phyloP scores from a whole-genome alignment of 148 eudicot genomes.

The Hydrangea macrophylla region DNA sequence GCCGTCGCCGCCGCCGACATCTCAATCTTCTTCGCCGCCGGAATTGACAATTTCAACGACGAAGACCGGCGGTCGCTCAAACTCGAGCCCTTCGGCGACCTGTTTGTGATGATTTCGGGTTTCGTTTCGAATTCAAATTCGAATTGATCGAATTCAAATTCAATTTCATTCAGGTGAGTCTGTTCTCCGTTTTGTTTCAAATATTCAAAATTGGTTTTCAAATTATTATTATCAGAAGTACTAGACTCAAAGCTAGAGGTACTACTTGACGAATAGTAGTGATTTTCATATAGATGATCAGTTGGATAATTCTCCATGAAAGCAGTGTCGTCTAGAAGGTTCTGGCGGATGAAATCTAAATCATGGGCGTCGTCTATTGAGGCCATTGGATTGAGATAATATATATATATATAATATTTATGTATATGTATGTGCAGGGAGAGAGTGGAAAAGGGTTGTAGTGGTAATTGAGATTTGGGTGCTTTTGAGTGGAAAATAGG shows the following conservation, averaged over 20 bases:
- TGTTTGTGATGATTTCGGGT: not conserved
- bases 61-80: conserved; percentile 26
- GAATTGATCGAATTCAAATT: not conserved
- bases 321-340: conserved; percentile 23
- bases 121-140: conserved; percentile 20
- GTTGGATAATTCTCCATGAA: not conserved
- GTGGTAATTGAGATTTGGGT: not conserved
- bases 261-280: not conserved
- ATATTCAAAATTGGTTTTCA: not conserved
- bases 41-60: conserved; percentile 19
- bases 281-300: not conserved
- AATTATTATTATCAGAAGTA: not conserved
- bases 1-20: not conserved
- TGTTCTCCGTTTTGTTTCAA: too few relatives aligned
- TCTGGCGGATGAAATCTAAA: conserved; percentile 25
- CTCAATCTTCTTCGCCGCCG: not conserved
- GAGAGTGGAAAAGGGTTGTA: not conserved
- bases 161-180: too few relatives aligned
- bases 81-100: not conserved
- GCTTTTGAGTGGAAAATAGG: conserved; percentile 14
- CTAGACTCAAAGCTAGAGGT: not conserved
- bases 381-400: conserved; percentile 10
- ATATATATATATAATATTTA: too few relatives aligned
- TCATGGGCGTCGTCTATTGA: not conserved
- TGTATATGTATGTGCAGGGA: too few relatives aligned